These are phyloP conservation scores for Mycena leptocephala DNA, from an alignment of 768 basidiomycete species.

Conservation along the genomic window DNA sequence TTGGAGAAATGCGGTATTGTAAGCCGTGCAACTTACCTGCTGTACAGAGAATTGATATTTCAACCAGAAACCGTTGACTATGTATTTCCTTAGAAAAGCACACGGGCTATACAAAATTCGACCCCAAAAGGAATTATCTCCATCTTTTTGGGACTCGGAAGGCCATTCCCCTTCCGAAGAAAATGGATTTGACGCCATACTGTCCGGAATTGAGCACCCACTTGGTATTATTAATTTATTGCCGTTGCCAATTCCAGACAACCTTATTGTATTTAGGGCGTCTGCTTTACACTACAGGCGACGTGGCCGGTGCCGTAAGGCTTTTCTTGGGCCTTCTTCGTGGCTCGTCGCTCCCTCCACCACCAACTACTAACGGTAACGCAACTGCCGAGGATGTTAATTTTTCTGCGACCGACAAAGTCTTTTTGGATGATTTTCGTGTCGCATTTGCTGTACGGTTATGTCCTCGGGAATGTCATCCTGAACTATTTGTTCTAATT, in stretches of 20 bases:
- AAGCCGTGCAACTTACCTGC: slow-evolving; percentile 48
- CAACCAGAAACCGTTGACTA: slow-evolving; percentile 85
- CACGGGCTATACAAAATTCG: slow-evolving; percentile 72
- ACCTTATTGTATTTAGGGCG: slow-evolving; percentile 68
- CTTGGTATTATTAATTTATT: slow-evolving; percentile 63
- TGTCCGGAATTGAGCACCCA: slow-evolving; percentile 85
- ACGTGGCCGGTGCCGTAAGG: slow-evolving; percentile 81
- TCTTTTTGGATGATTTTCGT: slow-evolving; percentile 90
- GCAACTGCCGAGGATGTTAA: slow-evolving; percentile 41
- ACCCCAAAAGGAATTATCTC: slow-evolving; percentile 75
- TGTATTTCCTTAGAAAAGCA: slow-evolving; percentile 84
- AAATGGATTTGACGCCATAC: slow-evolving; percentile 73
- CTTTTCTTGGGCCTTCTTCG: slow-evolving; percentile 85
- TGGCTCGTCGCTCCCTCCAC: slow-evolving; percentile 53
- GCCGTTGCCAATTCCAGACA: slow-evolving; percentile 9
- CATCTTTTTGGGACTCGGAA: slow-evolving; percentile 88
- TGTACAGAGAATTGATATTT: slow-evolving; percentile 3
- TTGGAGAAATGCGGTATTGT: slow-evolving; percentile 91
- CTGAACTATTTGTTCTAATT: neutral
- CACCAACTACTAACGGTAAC: slow-evolving; percentile 38
- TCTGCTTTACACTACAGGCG: slow-evolving; percentile 92
- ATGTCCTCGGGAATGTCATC: neutral
- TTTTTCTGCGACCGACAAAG: slow-evolving; percentile 66
- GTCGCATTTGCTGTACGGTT: slow-evolving; percentile 85
- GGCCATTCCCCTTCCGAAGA: slow-evolving; percentile 57